Conservation (phyloP, 2,329 filamentous ascomycete genomes). For the Xylaria polymorpha region DNA sequence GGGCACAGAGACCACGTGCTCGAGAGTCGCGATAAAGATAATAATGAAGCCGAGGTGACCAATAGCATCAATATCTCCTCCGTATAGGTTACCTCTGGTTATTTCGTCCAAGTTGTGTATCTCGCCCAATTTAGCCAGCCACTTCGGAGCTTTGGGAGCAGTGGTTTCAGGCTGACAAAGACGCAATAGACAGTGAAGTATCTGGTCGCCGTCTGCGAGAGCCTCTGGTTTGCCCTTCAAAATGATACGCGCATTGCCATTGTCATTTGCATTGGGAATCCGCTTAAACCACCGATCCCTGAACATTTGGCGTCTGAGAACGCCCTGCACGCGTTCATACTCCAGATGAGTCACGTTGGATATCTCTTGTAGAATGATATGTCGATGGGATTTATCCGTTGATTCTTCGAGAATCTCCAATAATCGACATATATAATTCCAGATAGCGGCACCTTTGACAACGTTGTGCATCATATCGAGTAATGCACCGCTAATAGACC, state of each 20-base stretch:
- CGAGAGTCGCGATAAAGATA: constrained; percentile 55
- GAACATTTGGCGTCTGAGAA: constrained; percentile 56
- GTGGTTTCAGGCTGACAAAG: constrained; percentile 56
- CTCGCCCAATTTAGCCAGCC: constrained; percentile 56
- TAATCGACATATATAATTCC: constrained; percentile 55
- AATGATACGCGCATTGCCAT: constrained; percentile 52
- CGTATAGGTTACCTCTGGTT: constrained; percentile 51
- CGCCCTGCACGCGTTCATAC: constrained; percentile 53
- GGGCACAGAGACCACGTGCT: constrained; percentile 52
- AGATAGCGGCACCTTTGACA: constrained; percentile 53
- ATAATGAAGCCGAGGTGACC: constrained; percentile 54
- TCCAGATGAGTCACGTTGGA: constrained; percentile 59
- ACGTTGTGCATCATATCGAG: constrained; percentile 56
- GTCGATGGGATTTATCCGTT: constrained; percentile 48
- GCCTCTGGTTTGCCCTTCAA: constrained; percentile 57
- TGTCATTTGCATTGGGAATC: constrained; percentile 51
- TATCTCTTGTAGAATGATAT: constrained; percentile 58
- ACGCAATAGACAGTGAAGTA: constrained; percentile 58
- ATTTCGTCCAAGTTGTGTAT: constrained; percentile 47
- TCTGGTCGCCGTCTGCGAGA: constrained; percentile 53
- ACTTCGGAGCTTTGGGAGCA: constrained; percentile 52
- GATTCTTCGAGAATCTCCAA: constrained; percentile 50
- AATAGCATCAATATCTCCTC: constrained; percentile 52
- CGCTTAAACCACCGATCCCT: constrained; percentile 58
- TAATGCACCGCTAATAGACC: constrained; percentile 55